Conservation (phyloP, 2,329 filamentous ascomycete species). For the Pseudopithomyces chartarum region DNA sequence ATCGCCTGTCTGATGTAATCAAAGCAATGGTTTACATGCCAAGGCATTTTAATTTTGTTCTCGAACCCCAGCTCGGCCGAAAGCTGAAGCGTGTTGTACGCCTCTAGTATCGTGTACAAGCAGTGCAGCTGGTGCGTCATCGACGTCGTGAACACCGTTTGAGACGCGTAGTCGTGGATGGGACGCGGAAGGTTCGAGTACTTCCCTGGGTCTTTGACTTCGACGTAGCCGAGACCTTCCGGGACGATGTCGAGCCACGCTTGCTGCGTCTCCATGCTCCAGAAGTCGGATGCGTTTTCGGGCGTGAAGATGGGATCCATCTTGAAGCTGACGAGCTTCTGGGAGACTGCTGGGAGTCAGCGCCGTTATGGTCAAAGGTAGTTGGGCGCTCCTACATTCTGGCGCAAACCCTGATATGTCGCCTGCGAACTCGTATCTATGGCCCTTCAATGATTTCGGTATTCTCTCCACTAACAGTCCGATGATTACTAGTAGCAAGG, state of each 20-base stretch:
- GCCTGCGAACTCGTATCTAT: slow-evolving; percentile 31
- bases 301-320: slow-evolving; percentile 33
- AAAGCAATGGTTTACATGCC: slow-evolving; percentile 44
- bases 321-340: slow-evolving; percentile 35
- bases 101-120: slow-evolving; percentile 38
- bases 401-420: slow-evolving; percentile 41
- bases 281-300: slow-evolving; percentile 35
- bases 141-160: slow-evolving; percentile 38
- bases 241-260: slow-evolving; percentile 41
- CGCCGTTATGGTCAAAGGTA: not conserved
- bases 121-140: slow-evolving; percentile 43
- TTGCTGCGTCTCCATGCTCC: slow-evolving; percentile 32
- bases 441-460: slow-evolving; percentile 19
- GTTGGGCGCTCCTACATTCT: slow-evolving; percentile 19
- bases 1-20: slow-evolving; percentile 41
- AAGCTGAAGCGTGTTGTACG: slow-evolving; percentile 35
- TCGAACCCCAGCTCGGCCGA: slow-evolving; percentile 10
- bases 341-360: slow-evolving; percentile 26
- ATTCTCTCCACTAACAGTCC: slow-evolving; percentile 33
- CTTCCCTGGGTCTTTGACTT: slow-evolving; percentile 25
- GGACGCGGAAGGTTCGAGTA: slow-evolving; percentile 36
- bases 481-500: slow-evolving; percentile 32
- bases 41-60: slow-evolving; percentile 34
- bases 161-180: slow-evolving; percentile 37
- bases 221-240: slow-evolving; percentile 40